Evolutionary conservation across 2,329 filamentous ascomycete species (phyloP).

Genomic region (Ophiostoma quercus): DNA sequence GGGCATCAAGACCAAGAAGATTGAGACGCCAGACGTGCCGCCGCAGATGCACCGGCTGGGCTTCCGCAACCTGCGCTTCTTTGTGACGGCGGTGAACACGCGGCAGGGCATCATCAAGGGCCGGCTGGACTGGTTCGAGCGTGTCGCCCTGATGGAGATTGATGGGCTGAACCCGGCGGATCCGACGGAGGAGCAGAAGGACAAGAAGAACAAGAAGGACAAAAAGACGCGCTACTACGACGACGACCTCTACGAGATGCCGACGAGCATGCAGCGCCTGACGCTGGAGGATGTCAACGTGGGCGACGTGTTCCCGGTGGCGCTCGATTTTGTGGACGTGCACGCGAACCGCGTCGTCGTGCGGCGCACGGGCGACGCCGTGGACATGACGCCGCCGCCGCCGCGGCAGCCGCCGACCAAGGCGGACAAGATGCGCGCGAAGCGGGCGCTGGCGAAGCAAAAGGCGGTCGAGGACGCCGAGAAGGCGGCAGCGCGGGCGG

Average conservation of each 20-base stretch:
- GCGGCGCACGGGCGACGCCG: slow-evolving; percentile 27
- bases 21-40: not conserved
- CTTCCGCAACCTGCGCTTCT: slow-evolving; percentile 48
- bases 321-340: slow-evolving; percentile 51
- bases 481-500: not conserved
- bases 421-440: not conserved
- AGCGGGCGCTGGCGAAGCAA: not conserved
- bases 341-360: slow-evolving; percentile 44
- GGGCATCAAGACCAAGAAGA: not conserved
- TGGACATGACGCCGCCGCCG: not conserved
- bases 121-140: slow-evolving; percentile 48
- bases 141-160: slow-evolving; percentile 40
- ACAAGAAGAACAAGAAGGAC: not conserved
- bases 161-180: slow-evolving; percentile 33
- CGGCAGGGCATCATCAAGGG: slow-evolving; percentile 36
- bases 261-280: slow-evolving; percentile 23
- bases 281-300: slow-evolving; percentile 40
- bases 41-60: not conserved
- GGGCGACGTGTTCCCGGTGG: slow-evolving; percentile 53
- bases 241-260: not conserved
- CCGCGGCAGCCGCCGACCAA: not conserved
- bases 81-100: slow-evolving; percentile 38
- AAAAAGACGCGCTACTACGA: not conserved
- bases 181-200: too few relatives aligned
- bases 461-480: not conserved